Base-by-base conservation (phyloP, 176 grass and related monocot genomes). In the Saccharum officinarum region DNA sequence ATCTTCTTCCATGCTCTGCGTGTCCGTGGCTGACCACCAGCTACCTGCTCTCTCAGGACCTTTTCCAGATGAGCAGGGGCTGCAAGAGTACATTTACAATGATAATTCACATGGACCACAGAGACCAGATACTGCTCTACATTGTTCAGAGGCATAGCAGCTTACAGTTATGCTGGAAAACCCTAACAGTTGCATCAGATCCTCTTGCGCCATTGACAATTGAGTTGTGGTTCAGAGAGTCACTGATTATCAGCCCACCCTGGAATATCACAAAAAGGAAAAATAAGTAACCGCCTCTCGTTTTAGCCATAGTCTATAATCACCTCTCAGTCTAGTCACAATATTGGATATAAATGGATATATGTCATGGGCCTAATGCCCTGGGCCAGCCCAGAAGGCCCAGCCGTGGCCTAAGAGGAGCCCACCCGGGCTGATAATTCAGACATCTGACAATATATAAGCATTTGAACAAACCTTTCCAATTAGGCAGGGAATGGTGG, bases 121-220 rank as follows among this genome's bases (percentile, higher is more conserved):
- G 3, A 75, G n/a, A 82, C n/a, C 23, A 20, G 72, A 47, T 59
- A 41, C 38, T 85, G 12, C 6, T 70, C 61, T 17, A 0, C 20
- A 41, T 36, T 38, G 0, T 65, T 67, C 3, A 45, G 73, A 73
- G 52, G 52, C 39, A 46, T 28, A 70, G 46, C 23, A 87, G 61
- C 91, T 92, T 84, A 94, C 94, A 78, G 66, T 97, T 97, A 82
- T 97, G 92, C 76, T 90, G 89, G 89, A 97, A 97, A 88, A 92
- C 89, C 23, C 85, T 83, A 20, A 97, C 79, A 25, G 94, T 88
- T 50, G 94, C 94, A 79, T 89, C 87, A 1, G 85, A 94, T 75
- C 94, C 94, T 87, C 82, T 92, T 34, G 91, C 93, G 3, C 93
- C 93, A 89, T 92, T 95, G 86, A 92, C 91, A 80, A 96, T 93